Conservation (phyloP, 2,329 filamentous ascomycete species). For the Pseudohalonectria lignicola region DNA sequence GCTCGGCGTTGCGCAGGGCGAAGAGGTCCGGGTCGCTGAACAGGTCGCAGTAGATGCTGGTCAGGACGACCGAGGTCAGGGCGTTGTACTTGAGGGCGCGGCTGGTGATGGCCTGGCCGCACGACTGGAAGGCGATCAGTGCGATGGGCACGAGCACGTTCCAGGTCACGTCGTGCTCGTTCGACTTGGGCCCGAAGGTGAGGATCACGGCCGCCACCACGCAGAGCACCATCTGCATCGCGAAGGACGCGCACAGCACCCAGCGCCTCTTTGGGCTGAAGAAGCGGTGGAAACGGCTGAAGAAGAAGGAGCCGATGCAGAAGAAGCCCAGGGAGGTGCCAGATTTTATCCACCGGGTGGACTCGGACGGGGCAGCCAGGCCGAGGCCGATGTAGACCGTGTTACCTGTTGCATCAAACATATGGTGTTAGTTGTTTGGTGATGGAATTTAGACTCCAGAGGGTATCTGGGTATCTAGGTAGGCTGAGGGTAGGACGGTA, state of each 20-base stretch:
- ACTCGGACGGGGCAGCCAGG: slow-evolving; percentile 43
- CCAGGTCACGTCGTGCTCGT: slow-evolving; percentile 38
- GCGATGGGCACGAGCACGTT: slow-evolving; percentile 55
- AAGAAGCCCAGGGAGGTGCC: slow-evolving; percentile 60
- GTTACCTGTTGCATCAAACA: slow-evolving; percentile 38
- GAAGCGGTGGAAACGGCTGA: slow-evolving; percentile 55
- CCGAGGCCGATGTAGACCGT: slow-evolving; percentile 72
- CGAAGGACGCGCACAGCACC: slow-evolving; percentile 51
- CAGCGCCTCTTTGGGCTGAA: slow-evolving; percentile 52
- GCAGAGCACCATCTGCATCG: slow-evolving; percentile 38
- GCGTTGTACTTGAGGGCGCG: slow-evolving; percentile 58
- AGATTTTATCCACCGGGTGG: slow-evolving; percentile 59
- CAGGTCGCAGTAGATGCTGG: slow-evolving; percentile 72
- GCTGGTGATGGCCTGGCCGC: slow-evolving; percentile 67
- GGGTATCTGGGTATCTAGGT: too few relatives aligned
- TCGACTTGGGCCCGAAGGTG: slow-evolving; percentile 29
- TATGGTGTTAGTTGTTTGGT: slow-evolving; percentile 2
- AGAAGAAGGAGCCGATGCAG: slow-evolving; percentile 61
- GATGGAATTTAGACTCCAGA: background rate
- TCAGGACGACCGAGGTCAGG: slow-evolving; percentile 69
- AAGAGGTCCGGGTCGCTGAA: slow-evolving; percentile 51
- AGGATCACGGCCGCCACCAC: slow-evolving; percentile 42
- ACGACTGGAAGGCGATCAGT: slow-evolving; percentile 59
- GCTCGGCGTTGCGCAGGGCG: slow-evolving; percentile 28
- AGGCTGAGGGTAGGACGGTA: too few relatives aligned